These are phyloP conservation scores for Moesziomyces antarcticus DNA, from an alignment of 1,284 basidiomycete species.

Conservation along the genomic window DNA sequence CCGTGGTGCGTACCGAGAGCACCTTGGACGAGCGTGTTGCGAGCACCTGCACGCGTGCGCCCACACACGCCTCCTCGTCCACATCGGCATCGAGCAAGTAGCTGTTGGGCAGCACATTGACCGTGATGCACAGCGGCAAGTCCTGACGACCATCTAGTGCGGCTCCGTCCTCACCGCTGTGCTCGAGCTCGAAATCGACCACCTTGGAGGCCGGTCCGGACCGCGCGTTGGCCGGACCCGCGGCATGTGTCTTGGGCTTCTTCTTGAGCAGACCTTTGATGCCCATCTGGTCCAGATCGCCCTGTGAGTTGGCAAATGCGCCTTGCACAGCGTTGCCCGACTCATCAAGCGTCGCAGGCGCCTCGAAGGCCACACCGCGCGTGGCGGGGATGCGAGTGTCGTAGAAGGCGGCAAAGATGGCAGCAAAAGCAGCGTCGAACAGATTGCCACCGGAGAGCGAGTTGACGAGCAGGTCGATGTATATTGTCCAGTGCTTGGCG, in stretches of 20 bases:
- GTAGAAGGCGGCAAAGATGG: slow-evolving; percentile 57
- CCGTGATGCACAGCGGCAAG: slow-evolving; percentile 60
- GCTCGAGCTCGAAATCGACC: slow-evolving; percentile 59
- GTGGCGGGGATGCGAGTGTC: slow-evolving; percentile 56
- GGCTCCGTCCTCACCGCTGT: slow-evolving; percentile 53
- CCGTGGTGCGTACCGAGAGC: slow-evolving; percentile 36
- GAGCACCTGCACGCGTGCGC: slow-evolving; percentile 46
- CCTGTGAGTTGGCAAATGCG: slow-evolving; percentile 34
- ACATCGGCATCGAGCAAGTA: slow-evolving; percentile 58
- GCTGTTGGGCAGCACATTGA: slow-evolving; percentile 52
- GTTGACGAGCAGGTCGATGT: slow-evolving; percentile 57
- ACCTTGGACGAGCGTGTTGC: slow-evolving; percentile 49
- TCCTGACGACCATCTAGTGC: slow-evolving; percentile 44
- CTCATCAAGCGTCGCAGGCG: slow-evolving; percentile 39
- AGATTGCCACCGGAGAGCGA: slow-evolving; percentile 62
- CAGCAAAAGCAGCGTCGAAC: slow-evolving; percentile 58
- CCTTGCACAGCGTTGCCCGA: slow-evolving; percentile 34
- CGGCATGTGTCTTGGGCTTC: slow-evolving; percentile 35
- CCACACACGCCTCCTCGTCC: slow-evolving; percentile 55
- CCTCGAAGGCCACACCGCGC: slow-evolving; percentile 54
- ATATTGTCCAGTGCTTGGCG: slow-evolving; percentile 59
- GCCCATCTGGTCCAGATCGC: slow-evolving; percentile 49
- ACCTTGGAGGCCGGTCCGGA: slow-evolving; percentile 23
- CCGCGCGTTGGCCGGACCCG: slow-evolving; percentile 2
- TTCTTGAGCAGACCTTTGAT: slow-evolving; percentile 54